Conservation (phyloP, 2,329 filamentous ascomycete genomes). For the Sarocladiaceae sp. region DNA sequence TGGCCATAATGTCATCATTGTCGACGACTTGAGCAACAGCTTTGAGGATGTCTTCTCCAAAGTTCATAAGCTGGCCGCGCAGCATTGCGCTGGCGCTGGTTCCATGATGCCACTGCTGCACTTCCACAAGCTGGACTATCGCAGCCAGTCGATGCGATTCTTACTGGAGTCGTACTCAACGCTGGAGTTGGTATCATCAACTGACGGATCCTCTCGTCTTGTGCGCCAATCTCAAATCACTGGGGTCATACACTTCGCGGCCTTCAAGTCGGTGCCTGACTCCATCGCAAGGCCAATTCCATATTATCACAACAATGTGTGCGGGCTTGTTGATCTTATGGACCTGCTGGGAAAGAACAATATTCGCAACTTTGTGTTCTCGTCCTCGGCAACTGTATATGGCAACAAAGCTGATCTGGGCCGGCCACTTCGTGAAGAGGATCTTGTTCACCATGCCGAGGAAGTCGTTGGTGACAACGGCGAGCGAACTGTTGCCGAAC, state of each 20-base stretch:
- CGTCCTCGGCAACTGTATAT: constrained; percentile 64
- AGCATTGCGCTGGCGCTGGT: constrained; percentile 18
- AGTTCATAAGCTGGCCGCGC: constrained; percentile 23
- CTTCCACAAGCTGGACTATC: constrained; percentile 35
- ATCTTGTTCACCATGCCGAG: constrained; percentile 48
- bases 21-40: constrained; percentile 42
- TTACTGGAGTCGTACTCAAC: constrained; percentile 31
- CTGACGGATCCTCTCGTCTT: constrained; percentile 4
- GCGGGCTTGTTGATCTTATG: constrained; percentile 57
- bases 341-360: constrained; percentile 51
- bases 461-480: constrained; percentile 38
- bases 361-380: constrained; percentile 65
- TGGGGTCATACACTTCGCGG: constrained; percentile 67
- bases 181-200: constrained; percentile 12
- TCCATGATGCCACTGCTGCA: constrained; percentile 24
- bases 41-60: constrained; percentile 25
- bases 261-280: constrained; percentile 62
- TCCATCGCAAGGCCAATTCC: constrained; percentile 56
- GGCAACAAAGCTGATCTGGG: constrained; percentile 49
- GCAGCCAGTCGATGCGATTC: constrained; percentile 30
- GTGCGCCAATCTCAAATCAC: constrained; percentile 42
- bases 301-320: constrained; percentile 67
- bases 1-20: constrained; percentile 48
- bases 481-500: constrained; percentile 23
- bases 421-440: constrained; percentile 49